phyloP scores from a whole-genome alignment of 805 yeast species.

The Candida alai region DNA sequence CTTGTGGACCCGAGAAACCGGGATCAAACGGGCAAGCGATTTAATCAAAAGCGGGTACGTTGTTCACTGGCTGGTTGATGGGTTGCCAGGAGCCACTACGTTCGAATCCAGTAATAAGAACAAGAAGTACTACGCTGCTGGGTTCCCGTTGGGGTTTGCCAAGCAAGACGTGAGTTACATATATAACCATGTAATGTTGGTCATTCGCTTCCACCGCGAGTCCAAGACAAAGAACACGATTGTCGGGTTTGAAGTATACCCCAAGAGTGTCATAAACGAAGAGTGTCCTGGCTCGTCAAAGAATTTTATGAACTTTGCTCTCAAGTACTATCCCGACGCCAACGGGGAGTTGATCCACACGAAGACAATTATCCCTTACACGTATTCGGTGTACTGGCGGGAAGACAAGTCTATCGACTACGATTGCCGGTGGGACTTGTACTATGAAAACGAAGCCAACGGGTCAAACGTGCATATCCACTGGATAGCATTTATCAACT shows the following conservation, averaged over 20 bases:
- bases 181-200: conserved; percentile 79
- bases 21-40: conserved; percentile 52
- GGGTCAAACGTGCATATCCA: conserved; percentile 52
- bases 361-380: conserved; percentile 58
- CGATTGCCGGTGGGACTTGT: conserved; percentile 70
- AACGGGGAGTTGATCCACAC: conserved; percentile 22
- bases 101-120: conserved; percentile 55
- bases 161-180: conserved; percentile 54
- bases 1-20: conserved; percentile 49
- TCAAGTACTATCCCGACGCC: conserved; percentile 36
- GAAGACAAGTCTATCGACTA: conserved; percentile 68
- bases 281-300: conserved; percentile 74
- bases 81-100: conserved; percentile 85
- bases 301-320: conserved; percentile 52
- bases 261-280: conserved; percentile 65
- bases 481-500: conserved; percentile 74
- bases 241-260: conserved; percentile 89
- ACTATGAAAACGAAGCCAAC: conserved; percentile 51
- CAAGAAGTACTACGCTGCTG: conserved; percentile 75
- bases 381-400: conserved; percentile 86
- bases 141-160: conserved; percentile 78
- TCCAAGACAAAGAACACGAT: conserved; percentile 49
- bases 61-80: conserved; percentile 81
- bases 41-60: conserved; percentile 68
- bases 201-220: conserved; percentile 61